phyloP scores from a whole-genome alignment of 2,329 filamentous ascomycete species.

The Penicillium sp. region DNA sequence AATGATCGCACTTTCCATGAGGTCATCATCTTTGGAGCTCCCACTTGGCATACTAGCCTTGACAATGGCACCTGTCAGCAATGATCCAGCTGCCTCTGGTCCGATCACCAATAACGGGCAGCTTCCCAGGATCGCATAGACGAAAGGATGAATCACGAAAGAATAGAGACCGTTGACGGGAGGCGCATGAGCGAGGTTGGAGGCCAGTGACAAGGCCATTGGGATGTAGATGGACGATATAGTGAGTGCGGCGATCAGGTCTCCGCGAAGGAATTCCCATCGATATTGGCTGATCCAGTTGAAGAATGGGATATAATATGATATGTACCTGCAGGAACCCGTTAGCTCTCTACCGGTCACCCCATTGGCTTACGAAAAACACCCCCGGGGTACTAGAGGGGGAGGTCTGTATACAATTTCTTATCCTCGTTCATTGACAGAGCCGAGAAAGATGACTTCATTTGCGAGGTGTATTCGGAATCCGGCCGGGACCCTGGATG shows the following conservation, averaged over 20 bases:
- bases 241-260: slow-evolving; percentile 87
- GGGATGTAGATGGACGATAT: slow-evolving; percentile 98
- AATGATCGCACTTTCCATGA: slow-evolving; percentile 77
- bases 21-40: slow-evolving; percentile 67
- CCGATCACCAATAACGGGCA: slow-evolving; percentile 94
- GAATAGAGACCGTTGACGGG: slow-evolving; percentile 93
- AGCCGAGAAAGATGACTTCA: slow-evolving; percentile 71
- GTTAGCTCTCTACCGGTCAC: slow-evolving; percentile 17
- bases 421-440: slow-evolving; percentile 76
- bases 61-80: slow-evolving; percentile 87
- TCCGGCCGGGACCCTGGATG: slow-evolving; percentile 52
- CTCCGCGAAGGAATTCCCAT: slow-evolving; percentile 80
- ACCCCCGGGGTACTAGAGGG: not conserved
- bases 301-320: slow-evolving; percentile 90
- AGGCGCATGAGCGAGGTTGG: slow-evolving; percentile 90
- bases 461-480: slow-evolving; percentile 72
- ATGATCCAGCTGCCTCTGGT: slow-evolving; percentile 89
- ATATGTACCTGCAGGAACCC: slow-evolving; percentile 70
- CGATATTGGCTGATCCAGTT: slow-evolving; percentile 91
- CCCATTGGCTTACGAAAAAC: slow-evolving; percentile 8
- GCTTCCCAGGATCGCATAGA: slow-evolving; percentile 90
- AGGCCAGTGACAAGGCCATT: slow-evolving; percentile 91
- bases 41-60: slow-evolving; percentile 76
- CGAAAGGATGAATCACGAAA: slow-evolving; percentile 88
- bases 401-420: slow-evolving; percentile 66